Conservation (phyloP, 2,329 filamentous ascomycete species). For the Biscogniauxia sp. region DNA sequence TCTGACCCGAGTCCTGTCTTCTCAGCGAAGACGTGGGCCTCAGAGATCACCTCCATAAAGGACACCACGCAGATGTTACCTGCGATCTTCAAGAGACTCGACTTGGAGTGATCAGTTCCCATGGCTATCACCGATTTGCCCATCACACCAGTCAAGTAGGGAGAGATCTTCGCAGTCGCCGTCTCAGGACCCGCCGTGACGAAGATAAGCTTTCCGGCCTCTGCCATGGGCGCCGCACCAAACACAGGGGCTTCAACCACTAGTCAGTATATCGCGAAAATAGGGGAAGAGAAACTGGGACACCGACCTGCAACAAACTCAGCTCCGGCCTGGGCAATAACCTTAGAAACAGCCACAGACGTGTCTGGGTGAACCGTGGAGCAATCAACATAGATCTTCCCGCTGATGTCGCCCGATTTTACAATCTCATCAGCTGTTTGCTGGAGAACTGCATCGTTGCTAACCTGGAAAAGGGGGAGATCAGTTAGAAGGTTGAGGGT, state of each 20-base stretch:
- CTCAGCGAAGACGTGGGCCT: constrained; percentile 45
- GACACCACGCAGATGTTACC: constrained; percentile 31
- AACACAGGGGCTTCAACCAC: constrained; percentile 38
- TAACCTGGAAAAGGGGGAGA: constrained; percentile 12
- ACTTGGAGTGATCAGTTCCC: constrained; percentile 41
- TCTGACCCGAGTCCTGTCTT: constrained; percentile 41
- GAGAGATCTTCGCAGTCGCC: constrained; percentile 35
- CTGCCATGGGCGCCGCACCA: constrained; percentile 41
- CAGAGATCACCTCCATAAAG: constrained; percentile 44
- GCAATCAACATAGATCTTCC: constrained; percentile 31
- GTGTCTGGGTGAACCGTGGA: constrained; percentile 35
- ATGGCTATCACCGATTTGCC: constrained; percentile 39
- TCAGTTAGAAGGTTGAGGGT: no score
- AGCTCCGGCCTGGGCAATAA: constrained; percentile 24
- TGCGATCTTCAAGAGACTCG: constrained; percentile 43
- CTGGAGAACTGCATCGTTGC: constrained; percentile 38
- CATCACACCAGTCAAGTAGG: constrained; percentile 43
- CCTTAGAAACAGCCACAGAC: constrained; percentile 31
- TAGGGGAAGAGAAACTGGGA: no score
- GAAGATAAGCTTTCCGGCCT: constrained; percentile 39
- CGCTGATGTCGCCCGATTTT: constrained; percentile 22
- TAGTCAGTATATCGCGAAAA: neutral
- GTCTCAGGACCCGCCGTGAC: constrained; percentile 37
- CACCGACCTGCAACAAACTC: constrained; percentile 25
- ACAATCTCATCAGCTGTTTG: constrained; percentile 13